These are phyloP conservation scores for Podospora australis DNA, from an alignment of 495 filamentous ascomycete species.

Conservation along the genomic window DNA sequence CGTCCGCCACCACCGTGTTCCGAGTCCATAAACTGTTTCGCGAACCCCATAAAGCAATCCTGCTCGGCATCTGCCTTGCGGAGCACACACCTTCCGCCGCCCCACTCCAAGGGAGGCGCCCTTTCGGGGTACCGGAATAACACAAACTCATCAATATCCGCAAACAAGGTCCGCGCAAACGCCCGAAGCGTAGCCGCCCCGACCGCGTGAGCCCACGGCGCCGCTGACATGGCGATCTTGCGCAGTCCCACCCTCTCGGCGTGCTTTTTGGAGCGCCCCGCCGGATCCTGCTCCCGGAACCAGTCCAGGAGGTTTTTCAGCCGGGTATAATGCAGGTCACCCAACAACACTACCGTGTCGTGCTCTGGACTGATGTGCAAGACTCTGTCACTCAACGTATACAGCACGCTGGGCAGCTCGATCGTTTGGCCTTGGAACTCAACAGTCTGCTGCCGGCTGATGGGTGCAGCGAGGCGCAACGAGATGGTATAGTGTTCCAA, in stretches of 20 bases:
- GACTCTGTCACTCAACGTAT: constrained; percentile 9
- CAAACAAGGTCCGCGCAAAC: constrained; percentile 21
- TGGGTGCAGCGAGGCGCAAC: constrained; percentile 20
- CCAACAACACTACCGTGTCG: constrained; percentile 28
- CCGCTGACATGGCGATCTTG: constrained; percentile 53
- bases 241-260: constrained; percentile 51
- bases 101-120: constrained; percentile 18
- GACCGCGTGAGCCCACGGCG: constrained; percentile 49
- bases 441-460: not conserved
- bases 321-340: constrained; percentile 15
- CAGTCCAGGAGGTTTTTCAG: constrained; percentile 18
- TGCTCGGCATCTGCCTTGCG: constrained; percentile 6
- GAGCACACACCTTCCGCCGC: constrained; percentile 13
- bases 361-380: constrained; percentile 25
- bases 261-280: not conserved
- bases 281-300: constrained; percentile 16
- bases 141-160: constrained; percentile 23
- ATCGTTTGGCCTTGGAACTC: not conserved
- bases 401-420: constrained; percentile 17
- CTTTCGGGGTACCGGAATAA: constrained; percentile 21
- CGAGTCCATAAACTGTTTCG: constrained; percentile 20
- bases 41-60: constrained; percentile 21
- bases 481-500: constrained; percentile 24
- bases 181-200: constrained; percentile 20
- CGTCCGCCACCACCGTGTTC: constrained; percentile 13